Percentiles rank a stretch among this genome's conserved stretches.
Conservation (phyloP, 805 yeast species). For the Wickerhamomyces bisporus region DNA sequence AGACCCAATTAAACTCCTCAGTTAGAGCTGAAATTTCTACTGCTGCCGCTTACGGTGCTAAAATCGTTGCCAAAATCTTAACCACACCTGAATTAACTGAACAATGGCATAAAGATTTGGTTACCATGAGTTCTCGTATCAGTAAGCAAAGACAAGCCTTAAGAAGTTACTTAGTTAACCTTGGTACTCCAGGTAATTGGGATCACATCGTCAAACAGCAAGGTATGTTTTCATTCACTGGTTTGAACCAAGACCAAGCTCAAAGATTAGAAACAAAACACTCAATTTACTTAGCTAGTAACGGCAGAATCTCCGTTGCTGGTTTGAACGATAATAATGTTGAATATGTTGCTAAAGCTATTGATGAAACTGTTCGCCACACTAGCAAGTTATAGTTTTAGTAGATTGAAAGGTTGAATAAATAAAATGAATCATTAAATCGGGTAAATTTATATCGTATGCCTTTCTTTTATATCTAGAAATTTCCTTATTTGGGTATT, state of each 20-base stretch:
- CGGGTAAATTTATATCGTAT: too few relatives aligned
- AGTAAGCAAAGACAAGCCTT: conserved; percentile 68
- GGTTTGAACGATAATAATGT: conserved; percentile 83
- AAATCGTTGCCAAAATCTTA: conserved; percentile 74
- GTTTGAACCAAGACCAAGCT: conserved; percentile 72
- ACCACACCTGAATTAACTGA: conserved; percentile 56
- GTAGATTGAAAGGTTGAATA: too few relatives aligned
- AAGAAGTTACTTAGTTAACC: conserved; percentile 51
- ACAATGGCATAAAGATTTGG: conserved; percentile 82
- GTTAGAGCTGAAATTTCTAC: conserved; percentile 85
- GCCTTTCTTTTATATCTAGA: too few relatives aligned
- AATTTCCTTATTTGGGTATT: too few relatives aligned
- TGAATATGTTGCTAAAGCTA: conserved; percentile 69
- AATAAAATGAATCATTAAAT: too few relatives aligned
- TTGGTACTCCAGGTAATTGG: conserved; percentile 88
- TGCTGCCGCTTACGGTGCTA: conserved; percentile 95
- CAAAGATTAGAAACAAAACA: conserved; percentile 68
- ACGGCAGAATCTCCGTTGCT: conserved; percentile 92
- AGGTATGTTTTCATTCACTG: conserved; percentile 97
- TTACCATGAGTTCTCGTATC: conserved; percentile 85
- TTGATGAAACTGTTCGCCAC: conserved; percentile 66
- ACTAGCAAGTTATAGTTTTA: conserved; percentile 15
- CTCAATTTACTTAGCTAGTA: conserved; percentile 73
- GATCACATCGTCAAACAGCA: conserved; percentile 84
- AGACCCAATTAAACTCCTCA: conserved; percentile 69